Evolutionary conservation across 441 rosid genomes (phyloP), one percentile per base, ranked within the genome.

Genomic region (Mallotus repandus): DNA sequence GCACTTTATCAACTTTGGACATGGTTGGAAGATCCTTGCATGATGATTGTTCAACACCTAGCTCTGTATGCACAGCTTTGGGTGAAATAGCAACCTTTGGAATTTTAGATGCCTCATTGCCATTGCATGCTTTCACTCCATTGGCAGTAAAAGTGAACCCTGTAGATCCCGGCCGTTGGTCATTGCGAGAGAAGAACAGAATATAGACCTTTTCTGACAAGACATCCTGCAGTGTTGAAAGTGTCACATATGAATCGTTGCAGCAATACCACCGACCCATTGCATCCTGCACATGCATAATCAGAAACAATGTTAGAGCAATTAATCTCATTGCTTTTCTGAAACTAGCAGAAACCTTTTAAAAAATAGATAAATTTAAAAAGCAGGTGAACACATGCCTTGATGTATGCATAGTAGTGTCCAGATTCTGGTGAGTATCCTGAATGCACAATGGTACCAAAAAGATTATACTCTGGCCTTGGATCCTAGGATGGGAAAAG

Each of bases 321-420:
- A 55, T 55, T 69, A 10, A 32, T 54, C 55, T 57, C 55, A 72
- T 48, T 4, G 49, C 19, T 52, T 67, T 58, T 19, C 74, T n/a
- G 32, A 77, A 57, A 49, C 49, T 19, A 66, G 29, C 9, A 63
- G 12, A 61, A 25, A 76, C 48, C 50, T 57, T 50, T 38, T 7
- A 64, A 73, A 56, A 52, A 18, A 55, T 21, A 11, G 46, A 71
- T 68, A 41, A 61, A 29, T 60, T 49, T 22, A 59, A 53, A 11
- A 77, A 69, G 52, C 0, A 60, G 50, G 62, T n/a, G 11, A 50
- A 63, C 25, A 50, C 52, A 11, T 65, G 87, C 99, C 98, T 96
- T 96, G 63, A 96, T 89, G 76, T 91, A 96, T 74, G 99, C 96
- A 83, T 93, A 90, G 80, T 96, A 96, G 78, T 96, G 99, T 48